Evolutionary conservation across 352 stramenopile species (phyloP), one percentile per base, ranked within the genome.

Genomic region (Phytopythium delawarense): DNA sequence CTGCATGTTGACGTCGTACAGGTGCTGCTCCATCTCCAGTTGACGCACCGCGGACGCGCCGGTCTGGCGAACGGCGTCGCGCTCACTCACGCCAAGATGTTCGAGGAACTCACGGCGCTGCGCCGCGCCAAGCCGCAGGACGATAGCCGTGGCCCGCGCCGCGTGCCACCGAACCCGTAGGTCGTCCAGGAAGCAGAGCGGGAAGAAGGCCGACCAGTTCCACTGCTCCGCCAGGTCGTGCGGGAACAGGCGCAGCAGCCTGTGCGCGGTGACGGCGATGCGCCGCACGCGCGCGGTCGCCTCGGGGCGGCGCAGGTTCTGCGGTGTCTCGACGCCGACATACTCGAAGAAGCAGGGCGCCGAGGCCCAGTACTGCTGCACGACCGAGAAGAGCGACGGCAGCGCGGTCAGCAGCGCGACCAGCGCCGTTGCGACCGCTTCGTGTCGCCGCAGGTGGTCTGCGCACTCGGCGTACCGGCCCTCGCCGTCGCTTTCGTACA

Each of bases 201-300:
- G 79, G 59, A 92, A 94, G 50, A 94, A 84, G 3, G 76, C 63
- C 25, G 81, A 79, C 85, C 84, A 96, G 69, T 96, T 94, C 84
- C 85, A 96, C 21, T 90, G 70, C 56, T 69, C 40, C 30, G 66
- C 63, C 34, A 91, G 70, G 40, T 85, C 82, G 28, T 76, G 74
- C 20, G 84, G 78, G 58, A 85, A 69, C 34, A 78, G 49, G 12
- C 71, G 57, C 16, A 94, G 53, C 45, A 96, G 45, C n/a, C 78
- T 69, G 58, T 82, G 79, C 15, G 81, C 80, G 4, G 81, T 88
- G 34, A 72, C 69, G 18, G 84, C 78, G 53, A 92, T 90, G 28
- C 72, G 64, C 18, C 69, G 70, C 54, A 94, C 59, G 9, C 87
- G 81, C 7, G 55, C 56, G 8, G 70, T 21, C 21, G 65, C 70